Percentiles rank a stretch among this genome's conserved stretches.
Evolutionary conservation across 108 stramenopile species (phyloP).

Genomic region (Stephanodiscus triporus): DNA sequence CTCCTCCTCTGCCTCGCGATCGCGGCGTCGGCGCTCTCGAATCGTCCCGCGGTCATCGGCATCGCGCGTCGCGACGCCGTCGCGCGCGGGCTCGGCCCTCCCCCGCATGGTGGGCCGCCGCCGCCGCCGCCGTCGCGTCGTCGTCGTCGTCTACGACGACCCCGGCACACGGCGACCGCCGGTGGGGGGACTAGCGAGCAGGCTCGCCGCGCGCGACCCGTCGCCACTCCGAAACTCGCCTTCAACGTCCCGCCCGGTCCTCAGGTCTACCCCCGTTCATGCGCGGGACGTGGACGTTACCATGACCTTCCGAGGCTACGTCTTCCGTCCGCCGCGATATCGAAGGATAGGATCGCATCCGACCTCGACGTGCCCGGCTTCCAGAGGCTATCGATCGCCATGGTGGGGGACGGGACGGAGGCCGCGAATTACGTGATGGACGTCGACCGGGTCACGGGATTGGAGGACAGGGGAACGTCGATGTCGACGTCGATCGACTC

Average conservation of each 20-base stretch:
- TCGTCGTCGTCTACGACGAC: neutral
- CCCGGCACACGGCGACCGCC: neutral
- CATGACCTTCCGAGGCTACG: slow-evolving; percentile 58
- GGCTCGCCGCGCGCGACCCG: slow-evolving; percentile 67
- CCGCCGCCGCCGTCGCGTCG: neutral
- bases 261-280: slow-evolving; percentile 77
- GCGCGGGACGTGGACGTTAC: slow-evolving; percentile 62
- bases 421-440: slow-evolving; percentile 43
- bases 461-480: slow-evolving; percentile 65
- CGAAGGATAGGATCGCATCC: slow-evolving; percentile 52
- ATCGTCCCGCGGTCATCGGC: neutral
- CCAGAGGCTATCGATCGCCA: slow-evolving; percentile 79
- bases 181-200: slow-evolving; percentile 45
- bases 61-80: neutral
- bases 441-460: slow-evolving; percentile 56
- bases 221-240: slow-evolving; percentile 56
- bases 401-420: slow-evolving; percentile 71
- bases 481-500: slow-evolving; percentile 56
- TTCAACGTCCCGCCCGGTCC: slow-evolving; percentile 80
- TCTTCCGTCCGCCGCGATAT: slow-evolving; percentile 68
- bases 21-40: neutral
- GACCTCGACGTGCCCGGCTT: slow-evolving; percentile 71
- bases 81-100: neutral
- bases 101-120: no score
- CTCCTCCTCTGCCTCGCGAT: neutral